phyloP scores from a whole-genome alignment of 768 basidiomycete genomes.

The Tulasnella sp. region DNA sequence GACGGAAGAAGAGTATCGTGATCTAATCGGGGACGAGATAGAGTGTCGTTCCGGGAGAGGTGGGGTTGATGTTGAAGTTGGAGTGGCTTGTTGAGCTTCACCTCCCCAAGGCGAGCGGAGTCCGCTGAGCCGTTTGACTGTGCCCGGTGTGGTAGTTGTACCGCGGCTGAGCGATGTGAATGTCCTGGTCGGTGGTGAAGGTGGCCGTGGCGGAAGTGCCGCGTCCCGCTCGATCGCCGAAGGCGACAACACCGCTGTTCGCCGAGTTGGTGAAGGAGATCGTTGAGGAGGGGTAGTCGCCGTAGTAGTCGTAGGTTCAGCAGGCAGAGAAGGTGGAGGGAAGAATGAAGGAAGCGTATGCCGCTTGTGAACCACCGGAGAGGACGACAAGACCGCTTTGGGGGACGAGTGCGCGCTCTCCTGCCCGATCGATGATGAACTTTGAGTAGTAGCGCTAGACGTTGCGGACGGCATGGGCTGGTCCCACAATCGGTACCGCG shows the following conservation, averaged over 20 bases:
- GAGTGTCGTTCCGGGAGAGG: background rate
- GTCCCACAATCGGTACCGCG: slow-evolving; percentile 4
- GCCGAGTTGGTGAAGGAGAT: background rate
- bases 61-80: background rate
- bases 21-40: background rate
- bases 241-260: background rate
- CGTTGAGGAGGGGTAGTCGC: background rate
- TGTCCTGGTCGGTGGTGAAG: background rate
- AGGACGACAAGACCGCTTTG: background rate
- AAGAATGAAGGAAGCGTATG: background rate
- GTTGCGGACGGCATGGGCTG: background rate
- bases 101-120: background rate
- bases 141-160: background rate
- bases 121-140: background rate
- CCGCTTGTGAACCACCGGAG: background rate
- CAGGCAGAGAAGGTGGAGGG: background rate
- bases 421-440: background rate
- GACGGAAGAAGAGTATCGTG: background rate
- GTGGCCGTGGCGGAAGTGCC: slow-evolving; percentile 26
- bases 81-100: background rate
- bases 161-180: background rate
- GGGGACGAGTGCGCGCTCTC: background rate
- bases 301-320: background rate
- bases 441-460: background rate
- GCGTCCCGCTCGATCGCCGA: background rate